These are phyloP conservation scores for Nitzschia putrida DNA, from an alignment of 108 stramenopile genomes.

Conservation along the genomic window DNA sequence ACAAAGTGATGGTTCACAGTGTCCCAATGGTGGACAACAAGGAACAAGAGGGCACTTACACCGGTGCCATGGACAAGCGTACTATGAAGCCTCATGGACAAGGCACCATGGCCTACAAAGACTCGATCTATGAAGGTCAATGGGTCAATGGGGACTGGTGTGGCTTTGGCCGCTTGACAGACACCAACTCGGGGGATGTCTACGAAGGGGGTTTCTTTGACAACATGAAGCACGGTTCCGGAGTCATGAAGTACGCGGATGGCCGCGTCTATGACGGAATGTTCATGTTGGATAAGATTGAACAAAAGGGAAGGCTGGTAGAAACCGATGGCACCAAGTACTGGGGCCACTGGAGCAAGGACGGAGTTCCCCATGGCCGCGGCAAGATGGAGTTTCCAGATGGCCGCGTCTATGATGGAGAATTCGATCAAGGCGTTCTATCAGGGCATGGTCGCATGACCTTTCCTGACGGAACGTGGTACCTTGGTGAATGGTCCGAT, in stretches of 20 bases:
- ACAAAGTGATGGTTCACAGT: constrained; percentile 5
- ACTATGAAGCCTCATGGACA: constrained; percentile 20
- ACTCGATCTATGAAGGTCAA: constrained; percentile 20
- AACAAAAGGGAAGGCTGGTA: constrained; percentile 28
- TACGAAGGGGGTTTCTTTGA: constrained; percentile 35
- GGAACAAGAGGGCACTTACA: constrained; percentile 11
- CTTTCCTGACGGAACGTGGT: constrained; percentile 13
- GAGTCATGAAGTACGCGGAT: constrained; percentile 38
- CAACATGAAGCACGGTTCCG: constrained; percentile 35
- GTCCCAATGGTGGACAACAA: constrained; percentile 3
- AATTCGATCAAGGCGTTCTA: constrained; percentile 16
- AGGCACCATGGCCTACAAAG: constrained; percentile 21
- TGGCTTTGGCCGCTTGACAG: constrained; percentile 16
- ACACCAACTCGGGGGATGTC: constrained; percentile 8
- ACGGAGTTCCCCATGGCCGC: constrained; percentile 34
- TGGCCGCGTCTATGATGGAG: constrained; percentile 22
- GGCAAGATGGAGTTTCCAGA: constrained; percentile 25
- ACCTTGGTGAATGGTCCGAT: constrained; percentile 19
- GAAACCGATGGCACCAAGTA: constrained; percentile 38
- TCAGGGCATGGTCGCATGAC: constrained; percentile 25
- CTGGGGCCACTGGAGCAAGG: constrained; percentile 28
- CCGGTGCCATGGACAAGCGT: constrained; percentile 8
- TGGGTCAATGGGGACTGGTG: constrained; percentile 27
- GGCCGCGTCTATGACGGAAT: constrained; percentile 32
- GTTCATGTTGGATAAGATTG: constrained; percentile 32